Conservation (phyloP, 257 asterid genomes). For the Fraxinus anomala region DNA sequence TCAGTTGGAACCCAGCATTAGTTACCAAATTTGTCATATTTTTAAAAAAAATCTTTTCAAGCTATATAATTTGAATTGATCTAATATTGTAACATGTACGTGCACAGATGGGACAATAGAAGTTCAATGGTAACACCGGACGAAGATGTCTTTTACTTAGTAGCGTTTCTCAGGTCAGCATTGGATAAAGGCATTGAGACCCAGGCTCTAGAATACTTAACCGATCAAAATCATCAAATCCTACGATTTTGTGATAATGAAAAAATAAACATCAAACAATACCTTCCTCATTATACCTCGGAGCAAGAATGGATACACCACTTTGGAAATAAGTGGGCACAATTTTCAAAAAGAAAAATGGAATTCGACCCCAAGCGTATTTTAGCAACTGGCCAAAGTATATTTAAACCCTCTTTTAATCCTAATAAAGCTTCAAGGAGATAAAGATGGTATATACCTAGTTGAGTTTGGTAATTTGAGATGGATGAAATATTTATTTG, state of each 20-base stretch:
- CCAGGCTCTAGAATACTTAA: slow-evolving; percentile 48
- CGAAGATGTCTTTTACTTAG: slow-evolving; percentile 71
- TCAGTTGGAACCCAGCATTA: too few species aligned
- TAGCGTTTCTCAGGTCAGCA: slow-evolving; percentile 67
- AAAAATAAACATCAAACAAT: slow-evolving; percentile 55
- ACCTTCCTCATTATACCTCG: slow-evolving; percentile 72
- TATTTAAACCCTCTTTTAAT: slow-evolving; percentile 49
- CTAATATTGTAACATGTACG: not conserved
- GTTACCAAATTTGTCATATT: too few species aligned
- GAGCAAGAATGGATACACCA: slow-evolving; percentile 64
- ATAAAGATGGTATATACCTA: not conserved
- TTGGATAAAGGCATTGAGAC: slow-evolving; percentile 54
- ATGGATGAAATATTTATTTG: too few species aligned
- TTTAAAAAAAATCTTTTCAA: not conserved
- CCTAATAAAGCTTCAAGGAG: slow-evolving; percentile 39
- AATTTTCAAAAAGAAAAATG: slow-evolving; percentile 47
- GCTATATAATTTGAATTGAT: not conserved
- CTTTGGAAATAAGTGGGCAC: slow-evolving; percentile 62
- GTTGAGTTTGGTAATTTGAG: not conserved
- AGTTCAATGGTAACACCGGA: slow-evolving; percentile 68
- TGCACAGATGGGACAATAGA: slow-evolving; percentile 62
- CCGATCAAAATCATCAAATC: slow-evolving; percentile 51
- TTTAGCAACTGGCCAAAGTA: slow-evolving; percentile 70
- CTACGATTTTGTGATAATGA: slow-evolving; percentile 50
- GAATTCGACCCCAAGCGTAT: slow-evolving; percentile 64